These are phyloP conservation scores for Pseudogymnoascus sp. DNA, from an alignment of 2,329 filamentous ascomycete genomes.

Conservation along the genomic window DNA sequence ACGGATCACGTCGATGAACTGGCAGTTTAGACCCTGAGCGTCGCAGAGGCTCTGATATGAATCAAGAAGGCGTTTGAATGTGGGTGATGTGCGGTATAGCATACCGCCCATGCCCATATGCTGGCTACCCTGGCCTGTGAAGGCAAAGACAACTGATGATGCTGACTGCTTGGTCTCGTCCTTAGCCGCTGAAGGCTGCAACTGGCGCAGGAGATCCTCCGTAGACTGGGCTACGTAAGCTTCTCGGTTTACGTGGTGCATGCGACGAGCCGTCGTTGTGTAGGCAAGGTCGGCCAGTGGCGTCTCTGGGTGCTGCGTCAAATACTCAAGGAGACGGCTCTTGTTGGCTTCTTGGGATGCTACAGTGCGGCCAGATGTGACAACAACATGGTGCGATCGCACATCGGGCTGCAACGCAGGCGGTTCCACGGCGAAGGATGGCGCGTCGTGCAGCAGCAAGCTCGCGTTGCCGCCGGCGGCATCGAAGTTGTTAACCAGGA, in stretches of 20 bases:
- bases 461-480: conserved; percentile 22
- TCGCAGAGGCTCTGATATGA: neutral
- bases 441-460: conserved; percentile 19
- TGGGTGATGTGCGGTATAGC: conserved; percentile 30
- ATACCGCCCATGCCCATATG: neutral
- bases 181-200: conserved; percentile 31
- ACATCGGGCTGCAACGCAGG: conserved; percentile 27
- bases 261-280: conserved; percentile 34
- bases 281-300: conserved; percentile 35
- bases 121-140: conserved; percentile 31
- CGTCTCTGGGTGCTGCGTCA: conserved; percentile 17
- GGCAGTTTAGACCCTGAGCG: neutral
- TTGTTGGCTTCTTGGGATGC: conserved; percentile 22
- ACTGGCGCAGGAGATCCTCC: conserved; percentile 22
- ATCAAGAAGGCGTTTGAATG: conserved; percentile 7
- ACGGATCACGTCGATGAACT: neutral
- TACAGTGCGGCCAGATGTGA: conserved; percentile 39
- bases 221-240: conserved; percentile 21
- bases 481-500: conserved; percentile 42
- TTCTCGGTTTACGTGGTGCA: conserved; percentile 51
- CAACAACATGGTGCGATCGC: conserved; percentile 35
- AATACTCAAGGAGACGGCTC: conserved; percentile 14
- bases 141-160: conserved; percentile 30
- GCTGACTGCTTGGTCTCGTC: conserved; percentile 44
- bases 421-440: conserved; percentile 24